phyloP scores from a whole-genome alignment of 202 grass and related monocot genomes.

The Alloteropsis angusta region DNA sequence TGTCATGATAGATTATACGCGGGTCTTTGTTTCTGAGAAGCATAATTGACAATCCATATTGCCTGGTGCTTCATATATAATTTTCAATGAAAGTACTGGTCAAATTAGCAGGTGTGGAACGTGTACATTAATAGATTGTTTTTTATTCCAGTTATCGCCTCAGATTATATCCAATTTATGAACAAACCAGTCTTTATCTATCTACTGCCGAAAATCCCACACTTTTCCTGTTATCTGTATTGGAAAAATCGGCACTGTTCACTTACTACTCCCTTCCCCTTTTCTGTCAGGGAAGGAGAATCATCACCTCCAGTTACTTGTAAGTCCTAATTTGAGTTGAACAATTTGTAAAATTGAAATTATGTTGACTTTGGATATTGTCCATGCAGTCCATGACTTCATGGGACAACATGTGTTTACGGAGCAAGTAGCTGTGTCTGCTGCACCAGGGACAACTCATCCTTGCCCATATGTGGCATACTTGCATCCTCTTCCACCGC shows the following conservation, averaged over 20 bases:
- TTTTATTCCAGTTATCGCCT: slow-evolving; percentile 1
- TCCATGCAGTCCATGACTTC: slow-evolving; percentile 72
- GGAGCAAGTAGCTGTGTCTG: slow-evolving; percentile 48
- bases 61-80: background rate
- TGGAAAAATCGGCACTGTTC: slow-evolving; percentile 7
- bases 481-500: slow-evolving; percentile 50
- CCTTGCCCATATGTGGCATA: slow-evolving; percentile 74
- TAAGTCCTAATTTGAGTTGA: slow-evolving; percentile 44
- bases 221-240: background rate
- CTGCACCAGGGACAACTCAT: slow-evolving; percentile 50
- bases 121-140: background rate
- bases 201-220: background rate
- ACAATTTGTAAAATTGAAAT: background rate
- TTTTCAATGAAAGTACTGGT: background rate
- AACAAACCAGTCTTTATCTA: background rate
- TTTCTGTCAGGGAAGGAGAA: slow-evolving; percentile 68
- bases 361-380: slow-evolving; percentile 17
- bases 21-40: background rate
- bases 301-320: slow-evolving; percentile 66
- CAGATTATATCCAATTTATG: background rate
- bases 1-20: background rate
- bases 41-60: slow-evolving; percentile 2
- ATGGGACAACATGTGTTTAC: slow-evolving; percentile 60
- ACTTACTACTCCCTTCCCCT: slow-evolving; percentile 24
- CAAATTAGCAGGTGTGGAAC: background rate